Base-by-base conservation (phyloP, 1,284 basidiomycete genomes). In the Cerioporus squamosus region DNA sequence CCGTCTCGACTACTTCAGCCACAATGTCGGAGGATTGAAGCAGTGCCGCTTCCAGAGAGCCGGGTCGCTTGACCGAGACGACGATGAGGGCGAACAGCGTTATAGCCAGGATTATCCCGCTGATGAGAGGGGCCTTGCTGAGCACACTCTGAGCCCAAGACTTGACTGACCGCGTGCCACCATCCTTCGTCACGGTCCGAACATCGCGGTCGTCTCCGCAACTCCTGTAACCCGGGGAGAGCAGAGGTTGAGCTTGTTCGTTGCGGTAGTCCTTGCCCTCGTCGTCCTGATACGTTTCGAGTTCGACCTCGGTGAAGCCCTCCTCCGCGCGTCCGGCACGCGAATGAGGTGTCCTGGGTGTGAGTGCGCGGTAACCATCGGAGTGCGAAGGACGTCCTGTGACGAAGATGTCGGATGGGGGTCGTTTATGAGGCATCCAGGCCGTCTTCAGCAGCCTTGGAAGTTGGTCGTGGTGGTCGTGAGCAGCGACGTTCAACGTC, bases 261-360 rank as follows among this genome's bases (percentile, higher is more conserved):
- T 65, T 68, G 18, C 66, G 60, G 61, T 76, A 76, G 47, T 78
- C 74, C 47, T 75, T 63, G 26, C 66, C 71, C 49, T 80, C 79
- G 39, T 77, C 75, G 53, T 81, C 74, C 57, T 81, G 76, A 17
- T 72, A 74, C 20, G 74, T 54, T 26, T 75, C 71, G 10, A 81
- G 71, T 59, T 83, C 81, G n/a, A 77, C 67, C 45, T 79, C 78
- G 3, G 77, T 77, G 64, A 79, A 79, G 2, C 76, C 80, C 68
- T 85, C 83, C 65, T 87, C 85, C 48, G 81, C 80, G 64, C 79
- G 77, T 39, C 83, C 85, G 38, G 82, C 77, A 64, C 82, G 81
- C 33, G 84, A 84, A 68, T 83, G 85, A 52, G 86, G 86, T 31
- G 86, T 88, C 49, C 86, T 77, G 1, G 86, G 86, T 10, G 84